Evolutionary conservation across 2,329 filamentous ascomycete species (phyloP), one percentile per base, ranked within the genome.

Genomic region (Gliomastix tumulicola): DNA sequence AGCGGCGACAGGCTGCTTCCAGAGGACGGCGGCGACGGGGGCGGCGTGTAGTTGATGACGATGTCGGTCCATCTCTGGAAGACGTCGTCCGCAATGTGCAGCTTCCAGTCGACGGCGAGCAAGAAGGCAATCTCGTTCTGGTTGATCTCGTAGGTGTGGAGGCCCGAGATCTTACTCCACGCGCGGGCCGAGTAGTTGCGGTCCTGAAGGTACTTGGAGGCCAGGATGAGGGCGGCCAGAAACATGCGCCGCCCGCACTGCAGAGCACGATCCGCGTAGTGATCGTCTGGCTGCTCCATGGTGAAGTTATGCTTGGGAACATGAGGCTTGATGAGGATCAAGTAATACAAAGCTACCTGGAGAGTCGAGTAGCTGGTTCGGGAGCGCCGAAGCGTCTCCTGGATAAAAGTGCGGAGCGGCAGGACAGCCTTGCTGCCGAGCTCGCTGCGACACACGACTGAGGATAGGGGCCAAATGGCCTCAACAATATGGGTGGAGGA

Each of bases 151-250:
- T 77, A 70, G 4, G 88, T 89, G 56, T 86, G 88, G 39, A 98
- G 71, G n/a, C 92, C 92, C 15, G 92, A 97, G 49, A 98, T 98
- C 70, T 95, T 97, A 62, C 90, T 97, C 92, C 92, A 98, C 30
- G 92, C 92, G 38, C 90, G 82, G 34, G 92, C 88, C 12, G 92
- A 97, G 63, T 94, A 98, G 65, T 97, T 98, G 49, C 90, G 83
- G 58, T 98, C 92, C 62, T 98, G 92, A 32, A 98, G 70, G 57
- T 97, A 98, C 68, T 98, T 98, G 23, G 92, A 97, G 3, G 92
- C 92, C 39, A 98, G 72, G 47, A 98, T 97, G 42, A 98, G 72
- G 33, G 90, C 89, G 10, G 92, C 82, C 37, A 98, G 74, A 57
- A 98, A 97, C 90, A 97, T 97, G 53, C 92, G 88, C 43, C 92